Evolutionary conservation across 768 basidiomycete species (phyloP).

Genomic region (Auricularia sp.): DNA sequence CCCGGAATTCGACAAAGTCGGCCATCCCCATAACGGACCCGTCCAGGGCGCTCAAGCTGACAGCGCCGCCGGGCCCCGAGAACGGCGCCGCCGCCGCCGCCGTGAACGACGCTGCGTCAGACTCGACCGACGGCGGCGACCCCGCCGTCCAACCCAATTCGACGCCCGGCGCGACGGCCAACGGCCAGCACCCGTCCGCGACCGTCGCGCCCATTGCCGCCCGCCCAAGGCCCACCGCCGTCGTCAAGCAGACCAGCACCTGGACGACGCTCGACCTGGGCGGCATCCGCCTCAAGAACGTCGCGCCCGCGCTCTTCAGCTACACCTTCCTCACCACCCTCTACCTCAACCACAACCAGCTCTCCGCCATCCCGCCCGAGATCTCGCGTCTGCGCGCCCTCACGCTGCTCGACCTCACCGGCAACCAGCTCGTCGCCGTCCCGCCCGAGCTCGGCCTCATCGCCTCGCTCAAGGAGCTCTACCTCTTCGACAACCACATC

Average conservation of each 20-base stretch:
- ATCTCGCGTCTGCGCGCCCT: constrained; percentile 79
- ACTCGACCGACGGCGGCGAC: constrained; percentile 8
- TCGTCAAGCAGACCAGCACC: constrained; percentile 58
- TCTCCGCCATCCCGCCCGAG: constrained; percentile 68
- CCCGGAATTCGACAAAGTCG: constrained; percentile 74
- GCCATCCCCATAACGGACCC: constrained; percentile 91
- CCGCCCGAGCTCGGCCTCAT: constrained; percentile 89
- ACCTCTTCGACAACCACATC: constrained; percentile 94
- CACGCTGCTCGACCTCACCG: constrained; percentile 83
- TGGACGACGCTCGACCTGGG: constrained; percentile 97
- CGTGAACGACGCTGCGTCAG: background rate
- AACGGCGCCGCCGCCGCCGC: background rate
- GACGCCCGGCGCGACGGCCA: constrained; percentile 12
- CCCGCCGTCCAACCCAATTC: constrained; percentile 16
- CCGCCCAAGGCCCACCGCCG: constrained; percentile 52
- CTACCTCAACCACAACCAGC: constrained; percentile 91
- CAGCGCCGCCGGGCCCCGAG: background rate
- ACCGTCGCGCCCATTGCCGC: constrained; percentile 65
- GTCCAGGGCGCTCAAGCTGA: background rate
- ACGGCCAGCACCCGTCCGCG: constrained; percentile 53
- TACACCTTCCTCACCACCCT: constrained; percentile 92
- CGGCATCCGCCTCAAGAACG: constrained; percentile 84
- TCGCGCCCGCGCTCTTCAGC: constrained; percentile 65
- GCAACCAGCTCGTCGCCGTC: constrained; percentile 67
- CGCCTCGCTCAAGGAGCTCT: constrained; percentile 80